These are phyloP conservation scores for Barnettozyma botsteinii DNA, from an alignment of 805 yeast species.

Conservation along the genomic window DNA sequence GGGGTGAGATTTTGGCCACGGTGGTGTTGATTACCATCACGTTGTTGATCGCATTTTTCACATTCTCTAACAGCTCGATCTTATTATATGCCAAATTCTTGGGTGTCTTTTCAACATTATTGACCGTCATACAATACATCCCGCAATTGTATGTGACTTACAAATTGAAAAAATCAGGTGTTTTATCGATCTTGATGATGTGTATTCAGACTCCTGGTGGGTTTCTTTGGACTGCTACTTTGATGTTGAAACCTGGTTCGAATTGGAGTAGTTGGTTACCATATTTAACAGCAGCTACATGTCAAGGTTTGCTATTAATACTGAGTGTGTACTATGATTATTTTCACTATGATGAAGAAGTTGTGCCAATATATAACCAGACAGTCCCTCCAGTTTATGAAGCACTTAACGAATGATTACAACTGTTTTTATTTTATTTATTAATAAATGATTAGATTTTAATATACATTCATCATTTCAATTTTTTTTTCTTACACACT, in stretches of 20 bases:
- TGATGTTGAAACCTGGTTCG: constrained; percentile 67
- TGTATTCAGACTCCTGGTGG: constrained; percentile 89
- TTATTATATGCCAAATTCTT: constrained; percentile 49
- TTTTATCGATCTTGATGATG: constrained; percentile 77
- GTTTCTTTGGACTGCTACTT: constrained; percentile 66
- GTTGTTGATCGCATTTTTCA: constrained; percentile 29
- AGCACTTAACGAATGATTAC: not conserved
- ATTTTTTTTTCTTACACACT: constrained; percentile 51
- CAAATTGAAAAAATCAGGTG: constrained; percentile 67
- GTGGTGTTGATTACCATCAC: constrained; percentile 27
- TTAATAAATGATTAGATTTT: not conserved
- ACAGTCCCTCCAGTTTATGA: not conserved
- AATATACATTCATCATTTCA: not conserved
- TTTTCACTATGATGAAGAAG: constrained; percentile 1
- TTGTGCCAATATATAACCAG: not conserved
- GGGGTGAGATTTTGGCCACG: constrained; percentile 36
- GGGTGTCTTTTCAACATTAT: constrained; percentile 58
- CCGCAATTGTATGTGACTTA: constrained; percentile 77
- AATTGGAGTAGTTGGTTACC: constrained; percentile 88
- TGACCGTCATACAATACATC: constrained; percentile 66
- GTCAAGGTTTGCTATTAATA: constrained; percentile 55
- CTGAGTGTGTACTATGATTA: constrained; percentile 54
- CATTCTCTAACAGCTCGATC: constrained; percentile 8
- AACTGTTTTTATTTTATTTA: not conserved
- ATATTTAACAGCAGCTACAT: constrained; percentile 60